Percentiles rank a stretch among this genome's conserved stretches.
These are phyloP conservation scores for Xylariaceae sp. DNA, from an alignment of 2,329 filamentous ascomycete species.

Conservation along the genomic window DNA sequence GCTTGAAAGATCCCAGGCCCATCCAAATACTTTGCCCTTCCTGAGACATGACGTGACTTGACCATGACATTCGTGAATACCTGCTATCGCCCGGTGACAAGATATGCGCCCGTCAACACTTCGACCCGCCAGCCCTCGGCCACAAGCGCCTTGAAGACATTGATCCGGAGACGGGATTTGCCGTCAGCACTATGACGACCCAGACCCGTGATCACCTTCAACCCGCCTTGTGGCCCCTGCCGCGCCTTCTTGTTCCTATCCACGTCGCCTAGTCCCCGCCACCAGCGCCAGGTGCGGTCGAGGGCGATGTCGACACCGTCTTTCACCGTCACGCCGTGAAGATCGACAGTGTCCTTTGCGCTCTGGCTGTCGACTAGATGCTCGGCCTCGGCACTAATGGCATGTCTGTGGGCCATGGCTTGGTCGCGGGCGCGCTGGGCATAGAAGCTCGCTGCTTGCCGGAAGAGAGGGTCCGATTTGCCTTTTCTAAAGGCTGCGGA, in stretches of 20 bases:
- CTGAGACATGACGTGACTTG: too few relatives aligned
- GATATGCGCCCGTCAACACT: conserved; percentile 64
- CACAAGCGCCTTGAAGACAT: conserved; percentile 71
- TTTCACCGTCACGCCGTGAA: conserved; percentile 78
- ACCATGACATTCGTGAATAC: too few relatives aligned
- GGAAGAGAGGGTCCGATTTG: conserved; percentile 69
- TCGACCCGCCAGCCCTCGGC: conserved; percentile 81
- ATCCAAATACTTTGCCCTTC: too few relatives aligned
- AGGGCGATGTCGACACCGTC: conserved; percentile 78
- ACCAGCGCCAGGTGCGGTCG: conserved; percentile 68
- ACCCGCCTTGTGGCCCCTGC: too few relatives aligned
- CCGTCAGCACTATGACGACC: conserved; percentile 77
- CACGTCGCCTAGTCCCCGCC: conserved; percentile 65
- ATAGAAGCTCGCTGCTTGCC: conserved; percentile 74
- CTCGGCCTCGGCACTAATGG: conserved; percentile 66
- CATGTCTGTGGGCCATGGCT: conserved; percentile 51
- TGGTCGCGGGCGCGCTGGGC: conserved; percentile 65
- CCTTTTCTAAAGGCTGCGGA: conserved; percentile 42
- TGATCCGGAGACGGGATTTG: conserved; percentile 69
- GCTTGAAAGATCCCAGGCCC: too few relatives aligned
- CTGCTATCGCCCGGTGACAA: conserved; percentile 56
- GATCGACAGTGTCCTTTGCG: conserved; percentile 58
- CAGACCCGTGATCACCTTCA: conserved; percentile 74
- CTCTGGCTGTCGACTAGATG: conserved; percentile 66
- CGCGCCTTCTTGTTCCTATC: conserved; percentile 55